Percentiles rank a stretch among this genome's conserved stretches.
Evolutionary conservation across 2,329 filamentous ascomycete genomes (phyloP).

Genomic region (Penicillium sp.): DNA sequence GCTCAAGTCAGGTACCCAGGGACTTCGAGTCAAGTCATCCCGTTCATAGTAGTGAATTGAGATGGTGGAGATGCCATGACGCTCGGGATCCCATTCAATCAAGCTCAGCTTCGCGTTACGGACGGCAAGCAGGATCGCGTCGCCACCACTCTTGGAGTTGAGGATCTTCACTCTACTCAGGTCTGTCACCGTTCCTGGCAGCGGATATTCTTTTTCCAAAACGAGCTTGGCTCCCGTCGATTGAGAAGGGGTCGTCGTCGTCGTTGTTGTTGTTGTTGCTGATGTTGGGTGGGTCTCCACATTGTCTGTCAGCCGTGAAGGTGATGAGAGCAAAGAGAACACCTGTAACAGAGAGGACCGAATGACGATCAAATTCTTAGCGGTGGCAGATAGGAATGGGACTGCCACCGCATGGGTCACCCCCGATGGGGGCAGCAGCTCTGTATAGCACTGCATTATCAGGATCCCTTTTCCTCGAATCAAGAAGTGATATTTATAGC

Average conservation of each 20-base stretch:
- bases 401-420: conserved; percentile 81
- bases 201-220: conserved; percentile 73
- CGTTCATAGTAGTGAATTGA: conserved; percentile 98
- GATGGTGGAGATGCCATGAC: conserved; percentile 72
- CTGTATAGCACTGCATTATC: conserved; percentile 92
- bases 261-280: conserved; percentile 25
- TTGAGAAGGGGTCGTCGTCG: conserved; percentile 41
- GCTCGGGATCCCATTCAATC: conserved; percentile 85
- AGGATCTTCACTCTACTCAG: conserved; percentile 70
- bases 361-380: conserved; percentile 81
- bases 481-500: conserved; percentile 5
- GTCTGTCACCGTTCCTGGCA: conserved; percentile 79
- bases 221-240: conserved; percentile 68
- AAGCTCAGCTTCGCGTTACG: conserved; percentile 89
- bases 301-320: conserved; percentile 39
- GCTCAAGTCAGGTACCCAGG: conserved; percentile 71
- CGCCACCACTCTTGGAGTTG: conserved; percentile 70
- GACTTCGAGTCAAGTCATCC: conserved; percentile 75
- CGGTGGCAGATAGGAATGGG: conserved; percentile 67
- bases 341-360: conserved; percentile 91
- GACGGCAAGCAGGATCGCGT: conserved; percentile 76
- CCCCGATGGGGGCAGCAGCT: conserved; percentile 88
- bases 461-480: background rate
- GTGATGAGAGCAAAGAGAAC: conserved; percentile 65
- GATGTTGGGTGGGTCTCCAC: conserved; percentile 49